Conservation (phyloP, 1,284 basidiomycete genomes). For the Cystobasidiaceae sp. region DNA sequence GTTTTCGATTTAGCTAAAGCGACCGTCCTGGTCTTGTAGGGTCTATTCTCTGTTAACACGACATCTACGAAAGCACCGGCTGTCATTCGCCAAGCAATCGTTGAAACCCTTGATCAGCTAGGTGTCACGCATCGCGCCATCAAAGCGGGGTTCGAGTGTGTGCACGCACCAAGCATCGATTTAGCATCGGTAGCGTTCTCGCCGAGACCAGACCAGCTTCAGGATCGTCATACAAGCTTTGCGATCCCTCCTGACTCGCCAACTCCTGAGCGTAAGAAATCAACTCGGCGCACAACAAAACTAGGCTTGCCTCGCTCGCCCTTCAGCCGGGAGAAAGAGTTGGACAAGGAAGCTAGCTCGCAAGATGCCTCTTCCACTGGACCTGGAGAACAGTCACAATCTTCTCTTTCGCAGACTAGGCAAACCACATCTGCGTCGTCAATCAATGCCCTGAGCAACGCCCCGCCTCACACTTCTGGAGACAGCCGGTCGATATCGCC, state of each 20-base stretch:
- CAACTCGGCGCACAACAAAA: conserved; percentile 31
- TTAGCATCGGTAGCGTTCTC: conserved; percentile 60
- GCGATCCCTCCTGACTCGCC: conserved; percentile 50
- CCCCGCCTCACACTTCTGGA: too few relatives aligned
- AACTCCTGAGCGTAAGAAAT: conserved; percentile 47
- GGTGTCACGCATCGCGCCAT: conserved; percentile 89
- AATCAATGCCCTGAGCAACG: too few relatives aligned
- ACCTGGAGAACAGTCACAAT: conserved; percentile 11
- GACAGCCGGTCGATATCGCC: too few relatives aligned
- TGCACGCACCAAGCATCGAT: conserved; percentile 89
- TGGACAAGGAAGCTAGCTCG: conserved; percentile 28
- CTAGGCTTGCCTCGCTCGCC: conserved; percentile 17
- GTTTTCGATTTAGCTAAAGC: neutral
- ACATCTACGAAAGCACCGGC: conserved; percentile 84
- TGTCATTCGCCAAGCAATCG: conserved; percentile 75
- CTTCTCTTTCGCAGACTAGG: conserved; percentile 35
- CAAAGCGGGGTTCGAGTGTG: conserved; percentile 89
- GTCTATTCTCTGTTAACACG: conserved; percentile 66
- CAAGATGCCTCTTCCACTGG: neutral
- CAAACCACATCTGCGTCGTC: conserved; percentile 1
- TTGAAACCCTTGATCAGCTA: conserved; percentile 82
- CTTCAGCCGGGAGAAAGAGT: conserved; percentile 32
- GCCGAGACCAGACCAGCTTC: conserved; percentile 41
- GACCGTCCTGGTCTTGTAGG: conserved; percentile 42
- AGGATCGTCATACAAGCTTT: conserved; percentile 29